Conservation (phyloP, 352 stramenopile species). For the Blastocystis sp. region DNA sequence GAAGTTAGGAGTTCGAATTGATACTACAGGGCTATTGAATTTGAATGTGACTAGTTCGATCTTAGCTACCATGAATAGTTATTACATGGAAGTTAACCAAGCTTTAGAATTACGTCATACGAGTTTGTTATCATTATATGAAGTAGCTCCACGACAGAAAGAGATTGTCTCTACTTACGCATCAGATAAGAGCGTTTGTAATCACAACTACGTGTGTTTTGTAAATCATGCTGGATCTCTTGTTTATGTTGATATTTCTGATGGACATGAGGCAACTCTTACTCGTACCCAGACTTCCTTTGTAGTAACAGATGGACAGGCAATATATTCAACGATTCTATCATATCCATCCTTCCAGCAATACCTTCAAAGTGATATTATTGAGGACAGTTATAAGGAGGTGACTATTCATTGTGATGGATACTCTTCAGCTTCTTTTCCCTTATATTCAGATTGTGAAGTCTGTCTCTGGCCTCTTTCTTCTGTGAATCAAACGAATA, state of each 20-base stretch:
- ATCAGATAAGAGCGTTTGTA: neutral
- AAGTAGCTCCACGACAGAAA: neutral
- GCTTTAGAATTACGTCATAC: neutral
- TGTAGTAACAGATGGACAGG: neutral
- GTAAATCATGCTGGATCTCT: slow-evolving; percentile 29
- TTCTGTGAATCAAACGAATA: neutral
- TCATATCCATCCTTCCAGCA: slow-evolving; percentile 25
- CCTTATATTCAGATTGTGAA: neutral
- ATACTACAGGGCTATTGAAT: neutral
- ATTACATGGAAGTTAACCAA: neutral
- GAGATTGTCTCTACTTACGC: neutral
- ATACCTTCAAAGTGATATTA: neutral
- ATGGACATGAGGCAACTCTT: neutral
- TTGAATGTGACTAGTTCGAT: slow-evolving; percentile 9
- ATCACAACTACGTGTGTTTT: slow-evolving; percentile 31
- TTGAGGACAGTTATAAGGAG: neutral
- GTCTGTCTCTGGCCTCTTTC: neutral
- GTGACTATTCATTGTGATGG: neutral
- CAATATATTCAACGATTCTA: neutral
- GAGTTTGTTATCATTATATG: neutral
- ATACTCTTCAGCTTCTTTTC: neutral
- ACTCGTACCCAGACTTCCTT: neutral
- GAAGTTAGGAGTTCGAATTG: neutral
- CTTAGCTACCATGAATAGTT: neutral
- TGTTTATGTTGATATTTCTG: neutral